phyloP scores from a whole-genome alignment of 169 alveolate species.

The Plasmodium reichenowi region DNA sequence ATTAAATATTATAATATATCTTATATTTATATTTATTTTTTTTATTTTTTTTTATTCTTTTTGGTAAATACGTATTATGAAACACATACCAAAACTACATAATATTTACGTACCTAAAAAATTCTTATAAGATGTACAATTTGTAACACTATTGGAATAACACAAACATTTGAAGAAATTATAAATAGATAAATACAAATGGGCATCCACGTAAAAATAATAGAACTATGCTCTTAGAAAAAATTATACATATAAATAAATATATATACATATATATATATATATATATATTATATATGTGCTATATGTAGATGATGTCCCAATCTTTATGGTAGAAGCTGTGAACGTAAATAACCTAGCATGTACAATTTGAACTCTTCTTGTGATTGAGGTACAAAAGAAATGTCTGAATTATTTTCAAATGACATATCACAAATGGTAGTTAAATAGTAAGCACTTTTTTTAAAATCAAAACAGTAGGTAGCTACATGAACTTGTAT shows the following conservation, averaged over 20 bases:
- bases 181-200: neutral
- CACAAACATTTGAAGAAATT: neutral
- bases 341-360: slow-evolving; percentile 45
- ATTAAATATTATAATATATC: no score
- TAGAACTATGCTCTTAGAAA: neutral
- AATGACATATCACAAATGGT: slow-evolving; percentile 61
- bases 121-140: no score
- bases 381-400: slow-evolving; percentile 48
- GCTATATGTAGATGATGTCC: neutral
- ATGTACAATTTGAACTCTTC: slow-evolving; percentile 48
- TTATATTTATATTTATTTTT: no score
- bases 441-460: slow-evolving; percentile 35
- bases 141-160: no score
- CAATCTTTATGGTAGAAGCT: slow-evolving; percentile 5
- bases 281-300: slow-evolving; percentile 3
- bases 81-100: no score
- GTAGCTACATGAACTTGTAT: slow-evolving; percentile 46
- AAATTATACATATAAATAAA: neutral
- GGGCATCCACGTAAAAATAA: neutral
- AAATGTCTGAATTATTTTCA: slow-evolving; percentile 44
- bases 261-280: neutral
- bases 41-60: no score
- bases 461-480: slow-evolving; percentile 57
- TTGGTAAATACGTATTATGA: no score
- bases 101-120: no score